Evolutionary conservation across 2,329 filamentous ascomycete species (phyloP), one percentile per base, ranked within the genome.

Genomic region (Penicillium hesseltinei): DNA sequence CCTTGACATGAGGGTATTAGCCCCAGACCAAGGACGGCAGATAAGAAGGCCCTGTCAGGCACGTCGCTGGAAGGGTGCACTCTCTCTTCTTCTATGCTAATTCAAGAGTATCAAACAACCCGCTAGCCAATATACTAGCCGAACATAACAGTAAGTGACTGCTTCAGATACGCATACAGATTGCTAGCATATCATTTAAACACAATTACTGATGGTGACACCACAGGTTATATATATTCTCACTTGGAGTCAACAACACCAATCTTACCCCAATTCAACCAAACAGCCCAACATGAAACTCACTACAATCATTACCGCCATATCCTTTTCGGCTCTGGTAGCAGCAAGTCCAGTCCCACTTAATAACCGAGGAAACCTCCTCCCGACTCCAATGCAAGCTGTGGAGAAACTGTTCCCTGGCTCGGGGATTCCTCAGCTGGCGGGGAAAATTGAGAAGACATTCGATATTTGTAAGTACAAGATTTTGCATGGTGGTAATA

Each of bases 371-470:
- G 43, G 57, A 40, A 35, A 3, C 15, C 15, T 21, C 23, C n/a
- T 61, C 4, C 63, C 63, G 23, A 50, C 54, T 17, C 57, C 63
- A 2, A 58, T 57, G 50, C 48, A 57, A 15, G 5, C 54, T 4
- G 23, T 66, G 15, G 59, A 66, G 9, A 57, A 29, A 47, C 51
- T 64, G 48, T 60, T 55, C 23, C 62, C 63, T 19, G n/a, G 54
- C 40, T 64, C 61, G 1, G 63, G 62, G 10, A 52, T 63, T 38
- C 61, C 62, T 3, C 45, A 25, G 39, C 31, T 65, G 19, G 40
- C 49, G 3, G 38, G 44, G 2, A 58, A 62, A 46, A 11, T 65
- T 27, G 58, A 56, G 45, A 51, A 54, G 9, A 39, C n/a, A 15
- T 44, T 63, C 11, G 35, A 51, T 21, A 35, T 64, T 42, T 63